Base-by-base conservation (phyloP, 768 basidiomycete species). In the Podaxis sp. region DNA sequence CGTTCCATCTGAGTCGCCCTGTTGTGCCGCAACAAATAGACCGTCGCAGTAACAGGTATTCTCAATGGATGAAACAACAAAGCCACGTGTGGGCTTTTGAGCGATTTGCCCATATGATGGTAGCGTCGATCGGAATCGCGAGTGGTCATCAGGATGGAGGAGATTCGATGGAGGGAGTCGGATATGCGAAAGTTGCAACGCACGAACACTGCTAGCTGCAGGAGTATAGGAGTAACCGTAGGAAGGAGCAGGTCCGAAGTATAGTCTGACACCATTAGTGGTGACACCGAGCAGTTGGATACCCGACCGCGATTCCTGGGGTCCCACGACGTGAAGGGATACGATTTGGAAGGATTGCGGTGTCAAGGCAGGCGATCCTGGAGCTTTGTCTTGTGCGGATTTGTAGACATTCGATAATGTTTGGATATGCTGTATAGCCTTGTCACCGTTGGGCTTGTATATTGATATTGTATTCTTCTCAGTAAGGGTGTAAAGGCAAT, bases 251-350 rank as follows among this genome's bases (percentile, higher is more conserved):
- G 89, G 82, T 1, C 84, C 83, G 71, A 97, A 94, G 78, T 93
- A 98, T 1, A 96, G 79, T 55, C 96, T 87, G 2, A 90, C 85
- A 12, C 93, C 95, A 56, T 89, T 95, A 30, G 82, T 78, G 24
- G 95, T 94, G 52, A 96, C 76, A 1, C 90, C 94, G 54, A 97
- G 79, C 10, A 99, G 81, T 62, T 93, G 91, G 12, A 91, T 76
- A 13, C 85, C 85, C 26, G 83, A 76, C 15, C 86, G 87, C 28
- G 91, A 89, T 71, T 93, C 91, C 12, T 80, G 74, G 10, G 80
- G 80, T 44, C 85, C 81, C 40, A 96, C 75, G 26, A 88, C 81
- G 71, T 95, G 90, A 50, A 96, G 73, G 24, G 83, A 78, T 33
- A 87, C 78, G 62, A 96, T 84, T 59, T 84, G 81, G 70, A 95